A percentile compares a stretch with the other conserved stretches of the same genome.
These are phyloP conservation scores for Cytospora chrysosperma DNA, from an alignment of 2,329 filamentous ascomycete genomes.

Conservation along the genomic window DNA sequence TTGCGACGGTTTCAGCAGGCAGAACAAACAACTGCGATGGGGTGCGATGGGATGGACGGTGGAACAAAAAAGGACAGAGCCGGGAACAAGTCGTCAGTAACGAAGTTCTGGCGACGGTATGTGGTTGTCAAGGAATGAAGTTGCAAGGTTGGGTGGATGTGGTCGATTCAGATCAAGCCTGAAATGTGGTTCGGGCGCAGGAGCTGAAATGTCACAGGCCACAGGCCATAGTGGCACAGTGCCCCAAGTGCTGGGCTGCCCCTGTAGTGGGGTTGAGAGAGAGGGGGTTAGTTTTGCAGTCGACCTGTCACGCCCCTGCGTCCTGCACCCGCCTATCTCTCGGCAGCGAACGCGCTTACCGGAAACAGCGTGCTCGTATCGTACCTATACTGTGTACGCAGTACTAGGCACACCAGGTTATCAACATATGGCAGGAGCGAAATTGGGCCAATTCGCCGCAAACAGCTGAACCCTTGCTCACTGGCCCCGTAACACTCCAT, in stretches of 20 bases:
- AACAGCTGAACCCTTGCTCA: not conserved
- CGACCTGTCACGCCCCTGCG: not conserved
- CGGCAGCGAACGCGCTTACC: not conserved
- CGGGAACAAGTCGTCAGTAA: slow-evolving; percentile 28
- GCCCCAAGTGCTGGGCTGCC: not conserved
- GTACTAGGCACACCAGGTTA: not conserved
- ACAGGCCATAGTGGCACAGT: not conserved
- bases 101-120: slow-evolving; percentile 27
- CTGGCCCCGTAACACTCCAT: not conserved
- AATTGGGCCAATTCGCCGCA: not conserved
- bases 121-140: slow-evolving; percentile 16
- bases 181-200: not conserved
- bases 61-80: slow-evolving; percentile 34
- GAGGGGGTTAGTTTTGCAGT: not conserved
- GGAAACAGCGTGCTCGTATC: not conserved
- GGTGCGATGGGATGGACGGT: slow-evolving; percentile 27
- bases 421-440: slow-evolving; percentile 9
- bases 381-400: too few species aligned
- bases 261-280: not conserved
- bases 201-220: slow-evolving; percentile 4
- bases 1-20: slow-evolving; percentile 41
- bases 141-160: slow-evolving; percentile 21
- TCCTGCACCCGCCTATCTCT: not conserved
- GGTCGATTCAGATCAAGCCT: not conserved
- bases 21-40: slow-evolving; percentile 26